A percentile compares a stretch with the other conserved stretches of the same genome.
phyloP scores from a whole-genome alignment of 1,284 basidiomycete genomes.

The Austroboletus niveus region DNA sequence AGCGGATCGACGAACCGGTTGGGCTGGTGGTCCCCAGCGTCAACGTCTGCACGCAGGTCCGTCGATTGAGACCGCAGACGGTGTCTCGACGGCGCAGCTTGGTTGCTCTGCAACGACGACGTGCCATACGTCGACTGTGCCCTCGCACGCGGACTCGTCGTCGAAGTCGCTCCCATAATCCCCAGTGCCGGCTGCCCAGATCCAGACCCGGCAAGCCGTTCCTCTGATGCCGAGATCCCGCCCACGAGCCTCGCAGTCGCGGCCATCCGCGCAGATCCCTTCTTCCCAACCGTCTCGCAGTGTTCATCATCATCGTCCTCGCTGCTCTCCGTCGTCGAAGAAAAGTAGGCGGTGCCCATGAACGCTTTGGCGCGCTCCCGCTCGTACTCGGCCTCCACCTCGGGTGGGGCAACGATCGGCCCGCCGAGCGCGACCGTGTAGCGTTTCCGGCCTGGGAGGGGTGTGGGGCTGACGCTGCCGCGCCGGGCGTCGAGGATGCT shows the following conservation, averaged over 20 bases:
- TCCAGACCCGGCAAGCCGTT: neutral
- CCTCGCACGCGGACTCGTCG: constrained; percentile 36
- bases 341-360: constrained; percentile 43
- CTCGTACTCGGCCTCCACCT: constrained; percentile 34
- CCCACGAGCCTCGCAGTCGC: constrained; percentile 36
- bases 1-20: constrained; percentile 68
- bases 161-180: neutral
- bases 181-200: neutral
- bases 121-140: constrained; percentile 52
- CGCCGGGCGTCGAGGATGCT: constrained; percentile 34
- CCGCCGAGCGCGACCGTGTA: constrained; percentile 80
- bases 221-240: constrained; percentile 1
- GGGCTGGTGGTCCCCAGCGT: neutral
- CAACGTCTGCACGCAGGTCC: constrained; percentile 21
- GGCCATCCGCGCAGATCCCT: constrained; percentile 20
- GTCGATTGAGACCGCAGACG: constrained; percentile 32
- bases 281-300: constrained; percentile 65
- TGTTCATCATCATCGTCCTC: constrained; percentile 35
- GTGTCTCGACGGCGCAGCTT: constrained; percentile 19
- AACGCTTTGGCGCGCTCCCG: constrained; percentile 20
- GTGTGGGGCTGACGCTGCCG: constrained; percentile 65
- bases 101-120: constrained; percentile 27
- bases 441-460: constrained; percentile 53
- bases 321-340: constrained; percentile 39
- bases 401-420: constrained; percentile 53